A percentile compares a stretch with the other conserved stretches of the same genome.
Conservation (phyloP, 148 eudicot genomes). For the Persicaria maculosa region DNA sequence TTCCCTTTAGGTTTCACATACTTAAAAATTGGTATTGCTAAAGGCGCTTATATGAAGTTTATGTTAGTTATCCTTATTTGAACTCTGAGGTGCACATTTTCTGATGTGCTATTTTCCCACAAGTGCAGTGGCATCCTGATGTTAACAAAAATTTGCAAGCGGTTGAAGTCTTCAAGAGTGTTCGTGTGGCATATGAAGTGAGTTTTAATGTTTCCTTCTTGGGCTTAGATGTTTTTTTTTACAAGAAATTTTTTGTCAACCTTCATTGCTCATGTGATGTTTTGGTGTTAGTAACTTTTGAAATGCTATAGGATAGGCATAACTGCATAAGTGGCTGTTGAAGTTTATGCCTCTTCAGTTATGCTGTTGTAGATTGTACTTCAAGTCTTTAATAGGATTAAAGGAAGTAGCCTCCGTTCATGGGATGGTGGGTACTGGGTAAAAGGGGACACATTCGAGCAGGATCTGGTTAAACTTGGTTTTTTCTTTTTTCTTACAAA, state of each 20-base stretch:
- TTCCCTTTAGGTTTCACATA: not conserved
- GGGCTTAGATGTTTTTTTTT: not conserved
- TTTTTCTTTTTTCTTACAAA: not conserved
- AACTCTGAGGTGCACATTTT: not conserved
- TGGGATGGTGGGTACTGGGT: not conserved
- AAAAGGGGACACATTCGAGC: not conserved
- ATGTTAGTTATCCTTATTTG: not conserved
- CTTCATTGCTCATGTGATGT: not conserved
- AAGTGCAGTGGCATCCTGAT: conserved; percentile 87
- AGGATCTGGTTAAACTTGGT: not conserved
- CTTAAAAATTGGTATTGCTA: not conserved
- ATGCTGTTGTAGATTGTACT: too few species aligned
- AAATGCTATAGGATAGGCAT: not conserved
- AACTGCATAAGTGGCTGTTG: not conserved
- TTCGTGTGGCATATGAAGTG: conserved; percentile 81
- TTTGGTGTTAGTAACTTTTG: not conserved
- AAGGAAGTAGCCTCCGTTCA: not conserved
- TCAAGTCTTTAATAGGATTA: not conserved
- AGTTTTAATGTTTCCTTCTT: conserved; percentile 13
- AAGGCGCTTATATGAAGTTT: not conserved
- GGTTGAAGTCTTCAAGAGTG: conserved; percentile 62
- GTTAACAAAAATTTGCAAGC: conserved; percentile 72
- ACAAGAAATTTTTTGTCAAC: not conserved
- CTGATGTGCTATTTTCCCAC: not conserved
- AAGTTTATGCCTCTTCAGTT: not conserved